These are phyloP conservation scores for Limnanthes douglasii DNA, from an alignment of 345 rosid species.

Conservation along the genomic window DNA sequence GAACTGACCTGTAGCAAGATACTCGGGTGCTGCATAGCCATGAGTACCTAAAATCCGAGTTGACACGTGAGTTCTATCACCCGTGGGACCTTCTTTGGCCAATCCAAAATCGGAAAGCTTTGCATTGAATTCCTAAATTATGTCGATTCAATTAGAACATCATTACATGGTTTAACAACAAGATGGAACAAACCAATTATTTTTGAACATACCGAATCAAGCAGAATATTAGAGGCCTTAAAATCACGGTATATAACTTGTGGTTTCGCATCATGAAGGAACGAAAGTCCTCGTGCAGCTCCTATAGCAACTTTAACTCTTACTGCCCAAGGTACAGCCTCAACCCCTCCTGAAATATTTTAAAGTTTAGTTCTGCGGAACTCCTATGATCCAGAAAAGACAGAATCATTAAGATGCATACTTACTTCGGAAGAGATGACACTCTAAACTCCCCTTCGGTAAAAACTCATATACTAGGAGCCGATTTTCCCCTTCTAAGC, in stretches of 20 bases:
- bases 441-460: conserved; percentile 90
- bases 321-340: conserved; percentile 74
- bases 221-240: conserved; percentile 81
- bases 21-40: conserved; percentile 97
- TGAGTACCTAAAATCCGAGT: conserved; percentile 93
- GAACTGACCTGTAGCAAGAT: conserved; percentile 78
- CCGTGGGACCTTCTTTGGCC: conserved; percentile 99
- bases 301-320: conserved; percentile 77
- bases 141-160: not conserved
- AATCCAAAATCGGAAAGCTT: conserved; percentile 94
- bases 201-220: conserved; percentile 48
- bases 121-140: conserved; percentile 66
- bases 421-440: conserved; percentile 18
- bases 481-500: conserved; percentile 63
- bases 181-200: too few relatives aligned
- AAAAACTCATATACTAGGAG: conserved; percentile 82
- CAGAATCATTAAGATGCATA: not conserved
- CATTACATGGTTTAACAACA: too few relatives aligned
- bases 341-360: conserved; percentile 84
- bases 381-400: too few relatives aligned
- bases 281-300: conserved; percentile 88
- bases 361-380: too few relatives aligned
- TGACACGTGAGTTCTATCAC: conserved; percentile 89
- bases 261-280: conserved; percentile 81
- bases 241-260: conserved; percentile 90